phyloP scores from a whole-genome alignment of 495 filamentous ascomycete species.

The Hypomontagnella monticulosa region DNA sequence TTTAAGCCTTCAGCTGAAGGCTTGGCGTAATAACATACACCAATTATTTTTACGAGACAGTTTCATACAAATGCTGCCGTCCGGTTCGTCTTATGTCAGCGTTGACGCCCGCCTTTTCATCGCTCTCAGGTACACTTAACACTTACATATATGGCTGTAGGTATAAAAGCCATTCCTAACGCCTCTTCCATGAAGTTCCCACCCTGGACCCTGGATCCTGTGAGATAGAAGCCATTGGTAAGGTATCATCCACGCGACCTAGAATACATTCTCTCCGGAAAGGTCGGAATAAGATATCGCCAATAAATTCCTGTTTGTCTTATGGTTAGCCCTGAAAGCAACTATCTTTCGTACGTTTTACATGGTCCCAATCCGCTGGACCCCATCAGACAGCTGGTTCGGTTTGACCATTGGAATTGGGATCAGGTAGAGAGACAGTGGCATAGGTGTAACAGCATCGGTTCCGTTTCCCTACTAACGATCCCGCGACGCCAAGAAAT shows the following conservation, averaged over 20 bases:
- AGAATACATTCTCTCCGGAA: neutral
- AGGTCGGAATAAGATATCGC: conserved; percentile 10
- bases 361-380: conserved; percentile 11
- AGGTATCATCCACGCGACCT: neutral
- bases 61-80: neutral
- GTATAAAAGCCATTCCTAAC: conserved; percentile 2
- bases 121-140: neutral
- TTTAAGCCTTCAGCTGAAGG: neutral
- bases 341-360: conserved; percentile 4
- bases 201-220: neutral
- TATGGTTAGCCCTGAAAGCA: conserved; percentile 13
- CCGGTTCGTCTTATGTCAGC: neutral
- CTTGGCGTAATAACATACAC: conserved; percentile 2
- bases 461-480: conserved; percentile 10
- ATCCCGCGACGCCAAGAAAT: conserved; percentile 35
- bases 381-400: conserved; percentile 6
- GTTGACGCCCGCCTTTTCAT: neutral
- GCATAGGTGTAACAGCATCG: conserved; percentile 4
- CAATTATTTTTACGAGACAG: neutral
- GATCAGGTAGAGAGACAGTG: conserved; percentile 8
- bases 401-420: neutral
- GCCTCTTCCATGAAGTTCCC: neutral
- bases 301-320: conserved; percentile 7
- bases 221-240: neutral
- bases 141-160: no score